Conservation (phyloP, 805 yeast species). For the Ascoidea asiatica region DNA sequence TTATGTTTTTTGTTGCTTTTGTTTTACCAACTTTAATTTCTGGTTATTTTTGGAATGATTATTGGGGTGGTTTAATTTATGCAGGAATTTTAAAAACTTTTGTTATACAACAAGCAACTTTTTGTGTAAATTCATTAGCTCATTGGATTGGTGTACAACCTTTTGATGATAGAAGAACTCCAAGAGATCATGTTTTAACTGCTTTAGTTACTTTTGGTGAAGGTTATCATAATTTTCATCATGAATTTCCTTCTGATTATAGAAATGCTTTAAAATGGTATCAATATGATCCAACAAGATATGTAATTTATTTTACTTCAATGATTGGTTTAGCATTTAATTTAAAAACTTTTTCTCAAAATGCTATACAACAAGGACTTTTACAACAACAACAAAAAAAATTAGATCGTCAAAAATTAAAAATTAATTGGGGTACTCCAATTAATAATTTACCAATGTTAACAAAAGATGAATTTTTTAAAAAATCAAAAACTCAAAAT, state of each 20-base stretch:
- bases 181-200: constrained; percentile 39
- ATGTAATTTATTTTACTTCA: constrained; percentile 42
- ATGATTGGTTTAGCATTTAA: constrained; percentile 45
- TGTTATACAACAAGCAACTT: constrained; percentile 65
- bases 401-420: constrained; percentile 62
- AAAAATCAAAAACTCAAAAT: constrained; percentile 23
- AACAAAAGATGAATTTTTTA: constrained; percentile 37
- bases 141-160: constrained; percentile 69
- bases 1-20: constrained; percentile 38
- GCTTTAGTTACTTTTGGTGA: constrained; percentile 74
- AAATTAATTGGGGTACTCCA: constrained; percentile 89
- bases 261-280: constrained; percentile 60
- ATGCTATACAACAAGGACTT: constrained; percentile 53
- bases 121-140: constrained; percentile 71
- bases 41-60: constrained; percentile 62
- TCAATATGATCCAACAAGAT: constrained; percentile 80
- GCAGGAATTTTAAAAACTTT: constrained; percentile 67
- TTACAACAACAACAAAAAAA: constrained; percentile 76
- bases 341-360: constrained; percentile 40
- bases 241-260: constrained; percentile 88
- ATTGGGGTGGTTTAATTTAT: constrained; percentile 60
- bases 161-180: constrained; percentile 62
- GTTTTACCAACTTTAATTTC: constrained; percentile 54
- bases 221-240: constrained; percentile 88
- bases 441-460: constrained; percentile 66